Evolutionary conservation across 2,329 filamentous ascomycete genomes (phyloP).

Genomic region (Cytospora piceicola): DNA sequence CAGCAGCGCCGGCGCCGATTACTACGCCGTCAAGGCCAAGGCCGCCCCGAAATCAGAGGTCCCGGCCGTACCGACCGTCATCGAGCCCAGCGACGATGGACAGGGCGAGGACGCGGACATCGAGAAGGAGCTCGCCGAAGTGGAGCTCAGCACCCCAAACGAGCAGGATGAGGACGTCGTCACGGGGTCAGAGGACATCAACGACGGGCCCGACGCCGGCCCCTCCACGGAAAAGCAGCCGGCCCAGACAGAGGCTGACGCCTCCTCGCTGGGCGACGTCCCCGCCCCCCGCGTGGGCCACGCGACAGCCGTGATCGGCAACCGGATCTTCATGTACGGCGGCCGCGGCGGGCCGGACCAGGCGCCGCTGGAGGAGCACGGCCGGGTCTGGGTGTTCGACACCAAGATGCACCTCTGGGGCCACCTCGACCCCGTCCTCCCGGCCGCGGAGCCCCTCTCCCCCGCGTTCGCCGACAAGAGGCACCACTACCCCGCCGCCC

Average conservation of each 20-base stretch:
- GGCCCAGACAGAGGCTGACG: slow-evolving; percentile 26
- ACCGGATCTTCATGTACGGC: slow-evolving; percentile 79
- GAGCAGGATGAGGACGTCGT: slow-evolving; percentile 18
- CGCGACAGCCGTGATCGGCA: slow-evolving; percentile 68
- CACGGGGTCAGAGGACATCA: slow-evolving; percentile 25
- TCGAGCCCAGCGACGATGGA: slow-evolving; percentile 33
- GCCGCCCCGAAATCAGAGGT: slow-evolving; percentile 37
- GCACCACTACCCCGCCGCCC: slow-evolving; percentile 59
- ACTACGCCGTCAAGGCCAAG: slow-evolving; percentile 58
- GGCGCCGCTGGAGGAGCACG: slow-evolving; percentile 73
- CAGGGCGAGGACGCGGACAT: slow-evolving; percentile 34
- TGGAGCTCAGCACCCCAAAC: slow-evolving; percentile 28
- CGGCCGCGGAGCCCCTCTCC: slow-evolving; percentile 42
- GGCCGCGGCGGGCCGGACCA: slow-evolving; percentile 73
- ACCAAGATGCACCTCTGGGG: slow-evolving; percentile 67
- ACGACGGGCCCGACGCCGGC: slow-evolving; percentile 19
- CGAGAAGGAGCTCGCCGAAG: slow-evolving; percentile 40
- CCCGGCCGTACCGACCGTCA: slow-evolving; percentile 31
- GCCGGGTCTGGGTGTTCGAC: slow-evolving; percentile 77
- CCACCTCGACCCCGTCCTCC: slow-evolving; percentile 60
- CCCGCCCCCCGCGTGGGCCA: slow-evolving; percentile 74
- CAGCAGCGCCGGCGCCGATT: slow-evolving; percentile 61
- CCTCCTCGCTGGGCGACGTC: slow-evolving; percentile 46
- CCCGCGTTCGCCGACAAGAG: slow-evolving; percentile 32
- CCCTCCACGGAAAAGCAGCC: slow-evolving; percentile 46